phyloP scores from a whole-genome alignment of 2,329 filamentous ascomycete species.

The Byssochlamys sp. region DNA sequence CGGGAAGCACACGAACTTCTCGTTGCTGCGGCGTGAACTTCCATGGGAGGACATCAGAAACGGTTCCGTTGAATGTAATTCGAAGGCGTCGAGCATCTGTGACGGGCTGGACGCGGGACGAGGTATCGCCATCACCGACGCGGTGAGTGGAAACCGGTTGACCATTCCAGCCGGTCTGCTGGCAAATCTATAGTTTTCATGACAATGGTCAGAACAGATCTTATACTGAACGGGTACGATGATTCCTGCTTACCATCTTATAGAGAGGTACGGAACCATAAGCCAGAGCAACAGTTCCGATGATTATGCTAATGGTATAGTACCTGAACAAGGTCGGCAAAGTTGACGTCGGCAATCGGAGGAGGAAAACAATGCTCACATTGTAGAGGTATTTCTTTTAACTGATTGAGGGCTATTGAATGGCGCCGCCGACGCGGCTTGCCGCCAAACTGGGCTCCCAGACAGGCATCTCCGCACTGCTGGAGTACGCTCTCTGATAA shows the following conservation, averaged over 20 bases:
- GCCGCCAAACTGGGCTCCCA: constrained; percentile 17
- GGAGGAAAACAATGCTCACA: constrained; percentile 31
- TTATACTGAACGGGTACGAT: constrained; percentile 1
- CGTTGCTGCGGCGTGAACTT: constrained; percentile 95
- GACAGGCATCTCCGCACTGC: constrained; percentile 24
- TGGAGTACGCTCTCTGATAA: constrained; percentile 11
- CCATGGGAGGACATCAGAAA: constrained; percentile 92
- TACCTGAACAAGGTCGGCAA: constrained; percentile 38
- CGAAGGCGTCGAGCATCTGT: constrained; percentile 73
- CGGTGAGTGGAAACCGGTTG: constrained; percentile 76
- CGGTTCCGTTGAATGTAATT: constrained; percentile 90
- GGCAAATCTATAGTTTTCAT: constrained; percentile 34
- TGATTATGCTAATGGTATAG: constrained; percentile 53
- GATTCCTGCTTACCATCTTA: constrained; percentile 47
- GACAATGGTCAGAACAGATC: background rate
- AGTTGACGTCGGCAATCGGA: background rate
- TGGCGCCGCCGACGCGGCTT: constrained; percentile 19
- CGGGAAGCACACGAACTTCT: constrained; percentile 87
- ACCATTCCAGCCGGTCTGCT: constrained; percentile 67
- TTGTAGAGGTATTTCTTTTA: constrained; percentile 46
- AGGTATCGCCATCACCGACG: constrained; percentile 58
- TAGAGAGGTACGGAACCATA: constrained; percentile 60
- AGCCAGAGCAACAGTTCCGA: constrained; percentile 54
- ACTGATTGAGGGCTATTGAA: constrained; percentile 26
- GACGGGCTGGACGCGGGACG: constrained; percentile 69